Evolutionary conservation across 257 asterid species (phyloP).

Genomic region (Eustoma russellianum): DNA sequence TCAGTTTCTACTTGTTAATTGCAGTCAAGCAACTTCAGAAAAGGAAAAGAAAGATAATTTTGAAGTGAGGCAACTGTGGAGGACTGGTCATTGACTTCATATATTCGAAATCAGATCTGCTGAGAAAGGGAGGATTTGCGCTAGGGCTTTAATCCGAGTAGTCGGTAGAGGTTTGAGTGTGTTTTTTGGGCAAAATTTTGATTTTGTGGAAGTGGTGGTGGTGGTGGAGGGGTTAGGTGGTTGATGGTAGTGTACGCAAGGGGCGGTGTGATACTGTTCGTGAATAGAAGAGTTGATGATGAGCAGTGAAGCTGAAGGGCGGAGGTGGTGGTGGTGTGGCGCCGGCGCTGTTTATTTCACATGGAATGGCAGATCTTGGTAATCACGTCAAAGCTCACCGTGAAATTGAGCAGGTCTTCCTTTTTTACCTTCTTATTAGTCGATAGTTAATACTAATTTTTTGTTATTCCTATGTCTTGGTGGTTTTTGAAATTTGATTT

Average conservation of each 20-base stretch:
- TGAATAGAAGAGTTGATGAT: constrained; percentile 52
- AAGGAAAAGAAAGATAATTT: not conserved
- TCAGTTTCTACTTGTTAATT: not conserved
- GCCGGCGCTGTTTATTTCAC: constrained; percentile 62
- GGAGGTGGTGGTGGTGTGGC: constrained; percentile 65
- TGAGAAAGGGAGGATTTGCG: constrained; percentile 7
- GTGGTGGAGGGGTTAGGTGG: constrained; percentile 32
- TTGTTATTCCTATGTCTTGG: too few species aligned
- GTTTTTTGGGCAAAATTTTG: constrained; percentile 9
- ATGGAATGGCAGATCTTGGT: constrained; percentile 99
- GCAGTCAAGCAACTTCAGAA: not conserved
- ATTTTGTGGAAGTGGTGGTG: constrained; percentile 2
- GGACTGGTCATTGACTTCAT: constrained; percentile 9
- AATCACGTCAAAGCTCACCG: constrained; percentile 74
- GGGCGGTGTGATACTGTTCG: constrained; percentile 30
- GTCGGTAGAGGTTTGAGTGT: constrained; percentile 15
- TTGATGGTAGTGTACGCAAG: constrained; percentile 64
- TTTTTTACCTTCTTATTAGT: constrained; percentile 10
- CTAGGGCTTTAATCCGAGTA: constrained; percentile 8
- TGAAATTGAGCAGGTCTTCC: constrained; percentile 70
- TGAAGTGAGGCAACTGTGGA: not conserved
- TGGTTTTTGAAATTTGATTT: too few species aligned
- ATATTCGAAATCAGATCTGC: constrained; percentile 19
- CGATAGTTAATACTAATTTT: too few species aligned
- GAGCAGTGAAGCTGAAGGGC: constrained; percentile 50